A percentile compares a stretch with the other conserved stretches of the same genome.
Conservation (phyloP, 345 rosid genomes). For the Pistacia integerrima region DNA sequence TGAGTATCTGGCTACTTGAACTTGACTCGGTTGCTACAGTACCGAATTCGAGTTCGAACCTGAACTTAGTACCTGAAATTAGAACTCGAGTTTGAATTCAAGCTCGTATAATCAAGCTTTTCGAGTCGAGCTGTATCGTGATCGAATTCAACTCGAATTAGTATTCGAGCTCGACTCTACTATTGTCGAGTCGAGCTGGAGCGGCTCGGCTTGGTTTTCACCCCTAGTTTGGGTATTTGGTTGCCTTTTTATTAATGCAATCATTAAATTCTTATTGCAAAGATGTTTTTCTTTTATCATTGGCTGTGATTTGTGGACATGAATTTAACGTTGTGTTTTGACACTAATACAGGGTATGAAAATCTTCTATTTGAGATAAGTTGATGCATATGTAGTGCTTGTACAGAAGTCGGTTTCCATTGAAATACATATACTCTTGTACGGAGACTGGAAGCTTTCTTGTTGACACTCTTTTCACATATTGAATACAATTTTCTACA, state of each 20-base stretch:
- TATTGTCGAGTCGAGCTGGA: too few relatives aligned
- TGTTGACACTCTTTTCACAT: background rate
- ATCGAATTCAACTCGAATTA: too few relatives aligned
- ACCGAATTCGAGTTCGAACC: too few relatives aligned
- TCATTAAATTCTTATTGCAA: background rate
- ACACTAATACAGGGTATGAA: background rate
- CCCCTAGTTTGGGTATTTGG: background rate
- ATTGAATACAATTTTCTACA: background rate
- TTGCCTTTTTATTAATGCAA: background rate
- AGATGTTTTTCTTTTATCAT: background rate
- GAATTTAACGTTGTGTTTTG: background rate
- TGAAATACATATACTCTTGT: background rate
- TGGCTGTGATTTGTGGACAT: background rate
- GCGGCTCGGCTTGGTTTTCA: too few relatives aligned
- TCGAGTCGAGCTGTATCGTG: too few relatives aligned
- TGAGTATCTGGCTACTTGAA: too few relatives aligned
- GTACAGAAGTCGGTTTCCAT: background rate
- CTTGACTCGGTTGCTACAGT: too few relatives aligned
- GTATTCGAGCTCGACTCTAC: too few relatives aligned
- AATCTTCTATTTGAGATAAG: background rate
- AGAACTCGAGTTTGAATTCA: too few relatives aligned
- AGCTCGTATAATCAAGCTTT: too few relatives aligned
- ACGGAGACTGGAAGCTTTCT: too few relatives aligned
- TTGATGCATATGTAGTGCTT: background rate
- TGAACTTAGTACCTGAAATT: too few relatives aligned